Evolutionary conservation across 116 monocot species (phyloP).

Genomic region (Trichopus zeylanicus): DNA sequence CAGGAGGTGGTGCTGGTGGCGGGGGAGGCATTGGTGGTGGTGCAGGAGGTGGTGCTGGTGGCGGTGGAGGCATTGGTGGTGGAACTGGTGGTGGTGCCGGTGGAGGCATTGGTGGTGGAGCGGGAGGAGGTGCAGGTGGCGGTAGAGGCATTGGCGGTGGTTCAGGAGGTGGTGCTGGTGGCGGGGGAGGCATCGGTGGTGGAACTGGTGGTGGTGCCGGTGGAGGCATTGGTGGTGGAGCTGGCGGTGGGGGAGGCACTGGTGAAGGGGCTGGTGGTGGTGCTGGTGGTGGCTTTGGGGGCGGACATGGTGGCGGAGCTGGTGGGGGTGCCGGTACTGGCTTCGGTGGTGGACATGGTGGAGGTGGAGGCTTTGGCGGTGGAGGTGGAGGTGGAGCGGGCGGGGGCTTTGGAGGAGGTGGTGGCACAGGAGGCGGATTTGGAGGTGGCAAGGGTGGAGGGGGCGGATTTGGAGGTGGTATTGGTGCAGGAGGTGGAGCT

Average conservation of each 20-base stretch:
- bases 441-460: slow-evolving; percentile 2
- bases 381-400: background rate
- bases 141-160: background rate
- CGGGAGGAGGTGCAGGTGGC: background rate
- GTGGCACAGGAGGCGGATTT: background rate
- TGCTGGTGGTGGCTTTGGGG: background rate
- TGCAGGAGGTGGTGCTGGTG: background rate
- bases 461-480: background rate
- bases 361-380: background rate
- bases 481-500: background rate
- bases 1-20: background rate
- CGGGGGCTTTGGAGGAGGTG: background rate
- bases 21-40: background rate
- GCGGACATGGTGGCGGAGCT: background rate
- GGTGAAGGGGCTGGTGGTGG: slow-evolving; percentile 1
- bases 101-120: too few species aligned
- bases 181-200: background rate
- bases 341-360: background rate
- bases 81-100: too few species aligned
- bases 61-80: background rate
- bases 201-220: background rate
- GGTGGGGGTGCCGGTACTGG: background rate
- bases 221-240: background rate
- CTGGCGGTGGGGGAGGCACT: background rate
- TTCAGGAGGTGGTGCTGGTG: background rate